Evolutionary conservation across 352 stramenopile species (phyloP), one percentile per base, ranked within the genome.

Genomic region (Pythium aquatile): DNA sequence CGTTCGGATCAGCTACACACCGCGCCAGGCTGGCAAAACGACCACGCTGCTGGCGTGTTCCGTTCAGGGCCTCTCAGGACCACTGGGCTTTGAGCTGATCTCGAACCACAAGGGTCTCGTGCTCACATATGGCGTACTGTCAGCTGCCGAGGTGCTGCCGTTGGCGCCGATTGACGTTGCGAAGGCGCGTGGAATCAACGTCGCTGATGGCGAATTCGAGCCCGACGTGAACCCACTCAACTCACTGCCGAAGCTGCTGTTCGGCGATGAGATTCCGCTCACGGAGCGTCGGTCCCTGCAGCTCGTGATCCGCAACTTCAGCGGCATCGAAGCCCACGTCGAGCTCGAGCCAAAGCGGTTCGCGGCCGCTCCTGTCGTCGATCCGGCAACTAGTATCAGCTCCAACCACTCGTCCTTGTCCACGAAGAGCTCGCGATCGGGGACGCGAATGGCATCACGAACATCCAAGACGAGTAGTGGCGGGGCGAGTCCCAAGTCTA

Each of bases 91-190:
- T 17, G 83, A 93, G 37, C 49, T 92, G 39, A 66, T 48, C 6
- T 85, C 83, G 17, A 83, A 74, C 32, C 85, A 94, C 63, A 90
- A 90, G 39, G 85, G 85, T 7, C 75, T 94, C 30, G 77, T 92
- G 53, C 69, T 94, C 9, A 81, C 81, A n/a, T 94, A 94, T 57
- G 82, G 91, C 39, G 67, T 92, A 6, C 49, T 87, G 28, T 40
- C 51, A 0, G 61, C 53, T 10, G 16, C 3, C 24, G 49, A 42
- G 17, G 49, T 11, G 9, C 17, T 83, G 3, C 76, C 75, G 11
- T 72, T 73, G 33, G 17, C 55, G 6, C 79, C 79, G 1, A 78
- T 73, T 24, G 69, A 83, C 37, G 66, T 84, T 10, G 79, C 79
- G 0, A 16, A 70, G 9, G 62, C 79, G 32, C 68, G 81, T 39